Conservation (phyloP, 768 basidiomycete species). For the Rhodotorula graminis region DNA sequence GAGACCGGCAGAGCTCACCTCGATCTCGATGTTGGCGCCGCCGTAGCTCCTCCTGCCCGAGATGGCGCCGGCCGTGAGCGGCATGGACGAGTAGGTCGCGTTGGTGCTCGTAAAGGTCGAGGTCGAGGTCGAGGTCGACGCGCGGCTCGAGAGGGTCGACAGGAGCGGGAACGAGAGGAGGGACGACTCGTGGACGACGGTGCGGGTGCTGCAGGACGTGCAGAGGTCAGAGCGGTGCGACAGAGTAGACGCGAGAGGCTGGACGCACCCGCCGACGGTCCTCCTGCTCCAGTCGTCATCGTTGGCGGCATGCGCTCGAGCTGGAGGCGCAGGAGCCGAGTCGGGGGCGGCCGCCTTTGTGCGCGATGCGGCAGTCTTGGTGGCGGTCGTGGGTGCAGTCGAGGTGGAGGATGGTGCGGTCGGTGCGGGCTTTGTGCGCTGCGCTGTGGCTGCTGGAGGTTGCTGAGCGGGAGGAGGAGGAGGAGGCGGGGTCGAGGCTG, state of each 20-base stretch:
- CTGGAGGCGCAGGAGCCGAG: no score
- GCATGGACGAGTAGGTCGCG: conserved; percentile 29
- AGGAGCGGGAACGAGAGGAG: conserved; percentile 34
- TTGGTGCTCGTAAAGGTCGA: not conserved
- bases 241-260: no score
- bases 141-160: not conserved
- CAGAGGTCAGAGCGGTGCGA: no score
- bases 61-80: conserved; percentile 24
- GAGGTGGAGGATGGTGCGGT: not conserved
- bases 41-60: conserved; percentile 28
- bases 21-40: conserved; percentile 37
- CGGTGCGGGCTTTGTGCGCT: not conserved
- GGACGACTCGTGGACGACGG: conserved; percentile 29
- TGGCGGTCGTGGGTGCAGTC: not conserved
- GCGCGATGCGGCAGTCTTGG: no score
- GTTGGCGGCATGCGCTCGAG: not conserved
- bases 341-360: not conserved
- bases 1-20: conserved; percentile 7
- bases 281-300: not conserved
- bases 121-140: not conserved
- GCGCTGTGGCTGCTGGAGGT: no score
- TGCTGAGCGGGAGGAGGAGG: not conserved
- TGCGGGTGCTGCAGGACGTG: not conserved
- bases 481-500: not conserved
- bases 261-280: not conserved